Base-by-base conservation (phyloP, 2,329 filamentous ascomycete species). In the Metarhizium sp. region DNA sequence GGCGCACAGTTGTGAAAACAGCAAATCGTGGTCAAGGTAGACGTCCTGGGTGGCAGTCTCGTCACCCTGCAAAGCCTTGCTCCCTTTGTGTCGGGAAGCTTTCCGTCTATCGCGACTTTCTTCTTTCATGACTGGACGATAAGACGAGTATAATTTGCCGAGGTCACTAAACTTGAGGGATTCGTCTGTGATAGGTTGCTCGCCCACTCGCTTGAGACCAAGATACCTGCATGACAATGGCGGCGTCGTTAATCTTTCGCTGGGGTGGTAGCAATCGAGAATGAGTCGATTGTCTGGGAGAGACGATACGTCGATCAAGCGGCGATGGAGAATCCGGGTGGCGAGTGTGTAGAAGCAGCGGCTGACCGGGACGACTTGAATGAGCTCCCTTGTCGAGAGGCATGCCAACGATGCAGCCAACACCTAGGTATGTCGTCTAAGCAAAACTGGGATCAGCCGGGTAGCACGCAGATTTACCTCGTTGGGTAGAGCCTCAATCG, bases 211-310 rank as follows among this genome's bases (percentile, higher is more conserved):
- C 6, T 59, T 75, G 2, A 85, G 90, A 34, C 80, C 82, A 11
- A 85, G 73, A 59, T 86, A 86, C 48, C 82, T 75, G 69, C 88
- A 92, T 65, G 69, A 68, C 13, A 90, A 76, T 54, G 84, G 84
- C 0, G 88, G 86, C 20, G 87, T 85, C 5, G 79, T 84, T 51
- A 87, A 75, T 67, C 85, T 86, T 29, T 79, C 83, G 59, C 77
- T 82, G 0, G 88, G 89, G 59, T 87, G 88, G 64, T 87, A 92
- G 67, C 87, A 90, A 71, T 92, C 88, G 46, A 95, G 80, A 42
- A 92, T 81, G 43, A 94, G 71, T 54, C 84, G 80, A 64, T 89
- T 62, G 2, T 63, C 60, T 4, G 67, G 64, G 8, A 66, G 57
- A 6, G 61, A 58, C 2, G 64, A 61, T 16, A 61, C 53, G 20